Base-by-base conservation (phyloP, 495 filamentous ascomycete genomes). In the Penicillium longicatenatum region DNA sequence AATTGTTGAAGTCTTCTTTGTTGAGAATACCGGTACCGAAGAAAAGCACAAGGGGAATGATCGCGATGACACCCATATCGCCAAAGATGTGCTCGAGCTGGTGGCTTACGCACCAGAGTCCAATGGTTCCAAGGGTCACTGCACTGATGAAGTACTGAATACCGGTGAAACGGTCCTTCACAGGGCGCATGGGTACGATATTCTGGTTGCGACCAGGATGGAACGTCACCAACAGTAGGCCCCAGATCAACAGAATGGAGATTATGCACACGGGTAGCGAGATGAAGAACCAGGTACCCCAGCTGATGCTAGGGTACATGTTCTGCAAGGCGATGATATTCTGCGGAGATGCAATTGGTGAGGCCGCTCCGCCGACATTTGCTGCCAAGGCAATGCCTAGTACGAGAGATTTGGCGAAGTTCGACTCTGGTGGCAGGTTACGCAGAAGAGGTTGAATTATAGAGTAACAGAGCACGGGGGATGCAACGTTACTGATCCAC, bases 1-100 rank as follows among this genome's bases (percentile, higher is more conserved):
- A 99, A 68, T 99, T 99, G 79, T 99, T 99, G 69, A 99, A 99
- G 70, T 99, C 94, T 75, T 98, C 94, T 71, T 99, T 99, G 26
- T 93, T 99, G 12, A 99, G 83, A 67, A 99, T 96, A 37, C 94
- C 94, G 11, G 92, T 91, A 53, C 94, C 94, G 67, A 98, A 99
- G 82, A 99, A 99, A 33, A 96, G 76, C 37, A 94, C 89, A 41
- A 99, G 86, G 8, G 94, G 94, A 58, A 99, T 90, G 69, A 99
- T 95, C 52, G 94, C 94, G 45, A 99, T 89, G 53, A 99, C 91
- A 47, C 94, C 94, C 94, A 99, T 99, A 68, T 99, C 92, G 30
- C 94, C 94, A 61, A 99, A 96, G 10, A 91, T 70, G 50, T 81
- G 73, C 67, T 97, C 90, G 11, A 99, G 82, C 65, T 93, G 88